These are phyloP conservation scores for Naematelia aurantialba DNA, from an alignment of 768 basidiomycete genomes.

Conservation along the genomic window DNA sequence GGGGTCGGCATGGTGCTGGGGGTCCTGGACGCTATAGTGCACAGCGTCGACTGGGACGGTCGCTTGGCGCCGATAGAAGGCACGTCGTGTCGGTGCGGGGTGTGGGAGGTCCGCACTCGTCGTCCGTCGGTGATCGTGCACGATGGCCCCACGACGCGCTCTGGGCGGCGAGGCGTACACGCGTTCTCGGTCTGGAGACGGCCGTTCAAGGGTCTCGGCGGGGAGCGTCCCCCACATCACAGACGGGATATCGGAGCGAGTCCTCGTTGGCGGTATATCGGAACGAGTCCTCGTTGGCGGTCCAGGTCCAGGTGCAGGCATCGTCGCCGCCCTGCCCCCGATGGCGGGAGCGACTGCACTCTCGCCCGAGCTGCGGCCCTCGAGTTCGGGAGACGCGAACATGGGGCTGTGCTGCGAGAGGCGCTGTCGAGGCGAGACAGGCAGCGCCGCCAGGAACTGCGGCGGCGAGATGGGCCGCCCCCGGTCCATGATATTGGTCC, in stretches of 20 bases:
- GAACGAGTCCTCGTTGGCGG: too few relatives aligned
- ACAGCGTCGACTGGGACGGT: too few relatives aligned
- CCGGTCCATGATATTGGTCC: constrained; percentile 33
- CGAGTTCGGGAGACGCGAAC: neutral
- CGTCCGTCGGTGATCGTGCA: constrained; percentile 5
- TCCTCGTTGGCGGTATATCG: too few relatives aligned
- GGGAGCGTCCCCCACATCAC: too few relatives aligned
- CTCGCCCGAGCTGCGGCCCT: neutral
- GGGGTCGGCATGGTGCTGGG: neutral
- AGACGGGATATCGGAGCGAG: too few relatives aligned
- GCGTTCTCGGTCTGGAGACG: too few relatives aligned
- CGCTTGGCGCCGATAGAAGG: constrained; percentile 9
- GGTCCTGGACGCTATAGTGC: neutral
- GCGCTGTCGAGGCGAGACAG: constrained; percentile 3
- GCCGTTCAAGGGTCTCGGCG: too few relatives aligned
- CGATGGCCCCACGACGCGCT: too few relatives aligned
- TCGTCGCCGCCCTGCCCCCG: too few relatives aligned
- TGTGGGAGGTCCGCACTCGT: constrained; percentile 1
- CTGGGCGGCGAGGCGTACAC: too few relatives aligned
- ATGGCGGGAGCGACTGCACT: too few relatives aligned
- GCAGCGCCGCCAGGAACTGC: constrained; percentile 22
- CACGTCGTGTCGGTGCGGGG: neutral
- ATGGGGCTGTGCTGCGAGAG: neutral
- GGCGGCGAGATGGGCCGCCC: constrained; percentile 34
- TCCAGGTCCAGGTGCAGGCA: too few relatives aligned